These are phyloP conservation scores for Canavalia gladiata DNA, from an alignment of 306 rosid species.

Conservation along the genomic window DNA sequence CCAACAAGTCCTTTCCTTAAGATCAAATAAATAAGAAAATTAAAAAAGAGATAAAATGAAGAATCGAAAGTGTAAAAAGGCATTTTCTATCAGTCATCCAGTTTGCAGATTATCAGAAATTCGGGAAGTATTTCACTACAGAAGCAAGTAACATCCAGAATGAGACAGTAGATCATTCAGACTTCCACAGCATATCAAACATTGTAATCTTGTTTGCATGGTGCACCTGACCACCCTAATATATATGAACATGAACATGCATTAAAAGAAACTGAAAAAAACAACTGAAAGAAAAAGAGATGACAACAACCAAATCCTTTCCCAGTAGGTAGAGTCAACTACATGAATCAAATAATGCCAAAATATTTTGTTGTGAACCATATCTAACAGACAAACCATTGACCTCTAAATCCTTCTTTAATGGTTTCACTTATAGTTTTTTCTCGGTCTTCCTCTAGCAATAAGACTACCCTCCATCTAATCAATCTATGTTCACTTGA, in stretches of 20 bases:
- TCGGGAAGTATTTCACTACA: slow-evolving; percentile 24
- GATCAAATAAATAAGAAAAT: slow-evolving; percentile 46
- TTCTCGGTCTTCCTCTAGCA: background rate
- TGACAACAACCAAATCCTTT: background rate
- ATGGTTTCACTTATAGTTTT: background rate
- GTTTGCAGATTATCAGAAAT: slow-evolving; percentile 7
- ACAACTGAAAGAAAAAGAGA: background rate
- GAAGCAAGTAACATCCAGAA: slow-evolving; percentile 32
- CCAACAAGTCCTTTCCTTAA: slow-evolving; percentile 86
- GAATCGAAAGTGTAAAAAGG: slow-evolving; percentile 7
- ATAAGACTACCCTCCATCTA: too few relatives aligned
- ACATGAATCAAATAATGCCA: background rate
- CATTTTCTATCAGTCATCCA: slow-evolving; percentile 23
- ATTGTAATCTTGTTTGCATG: background rate
- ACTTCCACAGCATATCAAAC: background rate
- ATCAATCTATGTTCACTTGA: background rate
- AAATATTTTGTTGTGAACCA: background rate
- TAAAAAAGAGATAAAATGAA: slow-evolving; percentile 12
- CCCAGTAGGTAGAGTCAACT: background rate
- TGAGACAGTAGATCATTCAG: slow-evolving; percentile 17
- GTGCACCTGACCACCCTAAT: background rate
- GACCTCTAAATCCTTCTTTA: background rate
- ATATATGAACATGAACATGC: background rate
- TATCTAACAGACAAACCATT: background rate
- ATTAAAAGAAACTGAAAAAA: slow-evolving; percentile 18